Percentiles rank a stretch among this genome's conserved stretches.
Evolutionary conservation across 176 grass and related monocot genomes (phyloP).

Genomic region (Eleusine indica): DNA sequence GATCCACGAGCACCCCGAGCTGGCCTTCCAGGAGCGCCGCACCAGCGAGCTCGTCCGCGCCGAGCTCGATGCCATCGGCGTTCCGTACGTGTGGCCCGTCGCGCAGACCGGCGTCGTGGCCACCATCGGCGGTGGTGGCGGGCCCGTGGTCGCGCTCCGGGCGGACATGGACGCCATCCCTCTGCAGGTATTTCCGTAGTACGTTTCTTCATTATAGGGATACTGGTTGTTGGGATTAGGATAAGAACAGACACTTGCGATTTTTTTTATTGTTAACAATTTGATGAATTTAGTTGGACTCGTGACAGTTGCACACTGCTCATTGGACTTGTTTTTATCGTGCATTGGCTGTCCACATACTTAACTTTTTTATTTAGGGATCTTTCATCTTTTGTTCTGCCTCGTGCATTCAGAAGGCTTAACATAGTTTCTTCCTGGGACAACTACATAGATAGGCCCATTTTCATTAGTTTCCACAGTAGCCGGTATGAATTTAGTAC

Average conservation of each 20-base stretch:
- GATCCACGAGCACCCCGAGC: conserved; percentile 71
- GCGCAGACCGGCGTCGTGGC: conserved; percentile 71
- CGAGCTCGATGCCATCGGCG: conserved; percentile 65
- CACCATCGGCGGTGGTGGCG: conserved; percentile 36
- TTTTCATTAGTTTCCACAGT: no score
- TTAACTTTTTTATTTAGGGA: background rate
- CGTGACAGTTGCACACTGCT: background rate
- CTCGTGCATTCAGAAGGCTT: background rate
- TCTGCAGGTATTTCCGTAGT: conserved; percentile 48
- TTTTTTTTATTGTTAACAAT: no score
- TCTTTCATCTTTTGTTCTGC: background rate
- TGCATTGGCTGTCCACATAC: no score
- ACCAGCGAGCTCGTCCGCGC: conserved; percentile 72
- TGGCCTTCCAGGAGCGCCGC: conserved; percentile 56
- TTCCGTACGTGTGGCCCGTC: conserved; percentile 60
- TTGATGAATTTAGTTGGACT: background rate
- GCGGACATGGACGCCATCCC: conserved; percentile 92
- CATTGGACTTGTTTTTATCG: no score
- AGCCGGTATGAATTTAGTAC: background rate
- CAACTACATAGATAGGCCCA: no score
- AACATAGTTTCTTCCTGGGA: no score
- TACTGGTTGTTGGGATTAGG: no score
- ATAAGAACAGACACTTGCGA: no score
- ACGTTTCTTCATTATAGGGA: background rate
- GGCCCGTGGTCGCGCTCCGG: conserved; percentile 61